Base-by-base conservation (phyloP, 345 rosid genomes). In the Firmiana major region DNA sequence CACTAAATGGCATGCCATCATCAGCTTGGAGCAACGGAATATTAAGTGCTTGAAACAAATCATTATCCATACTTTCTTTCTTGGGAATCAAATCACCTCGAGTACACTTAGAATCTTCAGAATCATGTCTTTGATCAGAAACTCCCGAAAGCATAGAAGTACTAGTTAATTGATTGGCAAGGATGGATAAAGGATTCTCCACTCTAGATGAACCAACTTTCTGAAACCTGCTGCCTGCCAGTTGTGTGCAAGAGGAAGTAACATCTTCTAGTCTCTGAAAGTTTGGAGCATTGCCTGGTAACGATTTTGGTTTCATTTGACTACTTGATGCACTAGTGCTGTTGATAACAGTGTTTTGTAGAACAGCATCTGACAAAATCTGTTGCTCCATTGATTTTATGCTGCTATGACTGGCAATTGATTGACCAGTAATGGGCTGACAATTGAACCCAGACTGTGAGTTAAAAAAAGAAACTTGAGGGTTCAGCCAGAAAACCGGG, bases 401-500 rank as follows among this genome's bases (percentile, higher is more conserved):
- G 68, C 79, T 75, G 64, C 80, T 74, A 69, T 66, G 59, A 73
- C 73, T 65, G 8, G 36, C 71, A 51, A 57, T 34, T 59, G 79
- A 42, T 60, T 26, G 79, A 81, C 63, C 71, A 59, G 54, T 22
- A 45, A 24, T 22, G 17, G 80, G 51, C 75, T 75, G 80, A 82
- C 24, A 46, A 71, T 70, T 72, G 53, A 77, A 76, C 62, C 68
- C 74, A 77, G 79, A 63, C 77, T 77, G 73, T 21, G 76, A 80
- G 76, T 79, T 67, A 67, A 55, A 9, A 43, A 83, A 79, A 46
- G 86, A 77, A 80, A 80, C 81, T 75, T 74, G 89, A 76, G 88
- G 89, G 66, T 87, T 88, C 79, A 81, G 67, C 92, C 91, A 88
- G 3, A 75, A 74, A 64, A 81, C 83, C 1, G 83, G 84, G 79